These are phyloP conservation scores for Fusarium sp. DNA, from an alignment of 2,329 filamentous ascomycete genomes.

Conservation along the genomic window DNA sequence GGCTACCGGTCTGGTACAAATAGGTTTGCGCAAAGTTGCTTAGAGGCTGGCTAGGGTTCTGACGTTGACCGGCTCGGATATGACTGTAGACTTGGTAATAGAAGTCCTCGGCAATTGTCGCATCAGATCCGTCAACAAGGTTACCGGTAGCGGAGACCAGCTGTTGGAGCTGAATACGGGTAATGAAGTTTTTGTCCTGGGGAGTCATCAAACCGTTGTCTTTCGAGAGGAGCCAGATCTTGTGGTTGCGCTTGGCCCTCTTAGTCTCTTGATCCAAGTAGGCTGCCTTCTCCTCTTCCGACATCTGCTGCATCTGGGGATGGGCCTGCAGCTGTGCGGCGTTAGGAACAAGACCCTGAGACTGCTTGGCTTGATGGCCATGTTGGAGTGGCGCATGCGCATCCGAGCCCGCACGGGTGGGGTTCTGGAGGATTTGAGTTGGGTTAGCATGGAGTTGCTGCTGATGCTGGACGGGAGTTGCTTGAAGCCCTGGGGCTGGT, in stretches of 20 bases:
- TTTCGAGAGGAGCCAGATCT: constrained; percentile 92
- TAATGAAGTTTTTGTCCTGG: constrained; percentile 99
- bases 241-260: constrained; percentile 96
- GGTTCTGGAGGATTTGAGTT: constrained; percentile 84
- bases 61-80: constrained; percentile 88
- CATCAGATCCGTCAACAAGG: constrained; percentile 83
- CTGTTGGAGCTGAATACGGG: constrained; percentile 96
- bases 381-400: constrained; percentile 53
- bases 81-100: constrained; percentile 98
- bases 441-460: constrained; percentile 66
- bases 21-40: constrained; percentile 99
- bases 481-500: constrained; percentile 51
- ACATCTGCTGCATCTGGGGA: constrained; percentile 73
- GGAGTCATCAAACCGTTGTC: constrained; percentile 99
- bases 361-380: constrained; percentile 59
- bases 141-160: constrained; percentile 93
- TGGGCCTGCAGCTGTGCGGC: constrained; percentile 54
- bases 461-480: constrained; percentile 52
- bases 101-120: constrained; percentile 90
- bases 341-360: constrained; percentile 64
- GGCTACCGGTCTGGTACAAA: constrained; percentile 91
- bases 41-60: constrained; percentile 91
- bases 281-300: constrained; percentile 85
- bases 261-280: constrained; percentile 93
- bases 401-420: constrained; percentile 72